phyloP scores from a whole-genome alignment of 306 rosid species.

The Rosa lucieae region DNA sequence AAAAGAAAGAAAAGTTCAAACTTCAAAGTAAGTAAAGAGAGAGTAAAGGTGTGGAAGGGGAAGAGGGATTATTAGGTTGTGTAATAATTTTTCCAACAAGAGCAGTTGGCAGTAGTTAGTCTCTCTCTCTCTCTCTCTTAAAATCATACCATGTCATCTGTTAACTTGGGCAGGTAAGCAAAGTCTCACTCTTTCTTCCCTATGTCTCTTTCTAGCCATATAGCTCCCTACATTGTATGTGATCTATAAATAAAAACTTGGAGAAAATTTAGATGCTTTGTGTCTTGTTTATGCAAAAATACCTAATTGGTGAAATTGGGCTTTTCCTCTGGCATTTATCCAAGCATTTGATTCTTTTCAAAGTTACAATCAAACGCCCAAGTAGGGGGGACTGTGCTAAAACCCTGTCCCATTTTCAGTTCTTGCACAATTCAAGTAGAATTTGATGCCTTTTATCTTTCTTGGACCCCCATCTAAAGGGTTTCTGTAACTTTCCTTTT shows the following conservation, averaged over 20 bases:
- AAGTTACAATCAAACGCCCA: slow-evolving; percentile 21
- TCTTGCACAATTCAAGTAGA: slow-evolving; percentile 47
- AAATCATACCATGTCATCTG: slow-evolving; percentile 68
- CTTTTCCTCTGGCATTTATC: slow-evolving; percentile 35
- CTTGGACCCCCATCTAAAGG: slow-evolving; percentile 47
- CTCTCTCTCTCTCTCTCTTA: slow-evolving; percentile 40
- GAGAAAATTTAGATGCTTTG: slow-evolving; percentile 47
- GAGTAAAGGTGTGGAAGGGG: slow-evolving; percentile 39
- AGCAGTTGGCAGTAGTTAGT: slow-evolving; percentile 93
- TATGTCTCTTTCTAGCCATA: slow-evolving; percentile 36
- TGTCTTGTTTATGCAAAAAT: slow-evolving; percentile 47
- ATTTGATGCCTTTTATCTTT: slow-evolving; percentile 44
- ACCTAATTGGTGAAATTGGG: slow-evolving; percentile 51
- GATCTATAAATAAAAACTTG: slow-evolving; percentile 54
- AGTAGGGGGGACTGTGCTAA: slow-evolving; percentile 29
- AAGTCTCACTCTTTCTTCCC: slow-evolving; percentile 22
- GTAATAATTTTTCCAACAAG: slow-evolving; percentile 74
- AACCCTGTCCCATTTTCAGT: slow-evolving; percentile 41
- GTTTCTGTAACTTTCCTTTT: slow-evolving; percentile 24
- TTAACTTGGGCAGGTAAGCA: slow-evolving; percentile 60
- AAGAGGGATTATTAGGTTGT: slow-evolving; percentile 48
- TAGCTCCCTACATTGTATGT: slow-evolving; percentile 36
- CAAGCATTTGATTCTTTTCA: slow-evolving; percentile 48
- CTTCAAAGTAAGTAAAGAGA: slow-evolving; percentile 8
- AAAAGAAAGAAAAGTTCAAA: slow-evolving; percentile 1